A percentile compares a stretch with the other conserved stretches of the same genome.
Conservation (phyloP, 2,329 filamentous ascomycete genomes). For the Conoideocrella luteorostrata region DNA sequence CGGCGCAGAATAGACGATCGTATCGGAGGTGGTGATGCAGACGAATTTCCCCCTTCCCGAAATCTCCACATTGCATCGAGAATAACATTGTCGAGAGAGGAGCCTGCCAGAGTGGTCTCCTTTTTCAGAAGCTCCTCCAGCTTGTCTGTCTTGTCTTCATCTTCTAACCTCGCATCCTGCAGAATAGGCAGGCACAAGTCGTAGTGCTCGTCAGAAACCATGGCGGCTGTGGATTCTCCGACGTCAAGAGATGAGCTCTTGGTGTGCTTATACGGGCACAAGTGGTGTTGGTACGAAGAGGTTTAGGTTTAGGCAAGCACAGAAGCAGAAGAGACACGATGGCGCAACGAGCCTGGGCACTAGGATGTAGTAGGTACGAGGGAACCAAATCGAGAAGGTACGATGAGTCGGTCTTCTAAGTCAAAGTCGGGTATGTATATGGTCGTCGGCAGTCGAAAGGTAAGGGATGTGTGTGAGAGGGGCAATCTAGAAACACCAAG, state of each 20-base stretch:
- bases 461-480: not conserved
- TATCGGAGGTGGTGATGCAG: slow-evolving; percentile 74
- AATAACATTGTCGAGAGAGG: slow-evolving; percentile 80
- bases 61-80: slow-evolving; percentile 87
- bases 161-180: slow-evolving; percentile 73
- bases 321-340: too few relatives aligned
- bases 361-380: too few relatives aligned
- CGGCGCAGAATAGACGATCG: slow-evolving; percentile 86
- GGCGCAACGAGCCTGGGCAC: too few relatives aligned
- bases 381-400: too few relatives aligned
- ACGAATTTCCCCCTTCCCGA: slow-evolving; percentile 57
- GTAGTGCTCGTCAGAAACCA: slow-evolving; percentile 91
- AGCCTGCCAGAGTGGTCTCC: slow-evolving; percentile 68
- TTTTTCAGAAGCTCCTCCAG: slow-evolving; percentile 79
- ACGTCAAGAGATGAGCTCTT: not conserved
- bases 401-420: too few relatives aligned
- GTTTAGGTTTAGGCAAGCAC: too few relatives aligned
- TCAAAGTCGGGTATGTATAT: too few relatives aligned
- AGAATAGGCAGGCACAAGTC: slow-evolving; percentile 86
- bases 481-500: not conserved
- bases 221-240: slow-evolving; percentile 33
- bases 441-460: not conserved
- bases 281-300: not conserved
- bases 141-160: slow-evolving; percentile 92
- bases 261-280: not conserved